A percentile compares a stretch with the other conserved stretches of the same genome.
phyloP scores from a whole-genome alignment of 176 grass and related monocot genomes.

The Dactylis glomerata region DNA sequence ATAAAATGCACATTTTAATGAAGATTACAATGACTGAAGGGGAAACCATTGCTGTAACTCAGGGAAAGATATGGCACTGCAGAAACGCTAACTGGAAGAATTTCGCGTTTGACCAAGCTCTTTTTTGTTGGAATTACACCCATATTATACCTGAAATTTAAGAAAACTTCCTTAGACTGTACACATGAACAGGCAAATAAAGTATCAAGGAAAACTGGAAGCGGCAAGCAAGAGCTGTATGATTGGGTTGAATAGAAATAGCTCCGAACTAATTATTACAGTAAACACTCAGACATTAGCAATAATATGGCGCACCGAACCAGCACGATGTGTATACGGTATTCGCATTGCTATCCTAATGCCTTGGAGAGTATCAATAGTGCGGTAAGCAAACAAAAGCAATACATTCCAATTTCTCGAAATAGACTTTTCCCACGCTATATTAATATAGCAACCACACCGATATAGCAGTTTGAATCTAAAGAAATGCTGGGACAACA shows the following conservation, averaged over 20 bases:
- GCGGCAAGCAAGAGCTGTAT: slow-evolving; percentile 4
- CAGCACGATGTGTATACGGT: neutral
- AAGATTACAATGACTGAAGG: neutral
- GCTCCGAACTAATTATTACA: no score
- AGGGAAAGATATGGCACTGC: slow-evolving; percentile 41
- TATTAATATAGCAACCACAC: no score
- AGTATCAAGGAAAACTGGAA: no score
- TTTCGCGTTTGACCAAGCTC: slow-evolving; percentile 67
- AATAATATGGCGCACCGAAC: neutral
- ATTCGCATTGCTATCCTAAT: no score
- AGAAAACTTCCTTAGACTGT: neutral
- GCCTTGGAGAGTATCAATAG: no score
- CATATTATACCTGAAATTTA: slow-evolving; percentile 76
- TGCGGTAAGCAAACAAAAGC: neutral
- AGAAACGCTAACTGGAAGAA: slow-evolving; percentile 68
- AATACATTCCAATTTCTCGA: no score
- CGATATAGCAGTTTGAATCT: no score
- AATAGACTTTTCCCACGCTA: no score
- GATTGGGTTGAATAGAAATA: neutral
- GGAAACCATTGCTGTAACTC: neutral
- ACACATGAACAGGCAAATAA: no score
- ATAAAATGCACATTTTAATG: no score
- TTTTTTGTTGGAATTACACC: slow-evolving; percentile 72
- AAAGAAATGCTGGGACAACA: no score
- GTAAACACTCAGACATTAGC: neutral